Evolutionary conservation across 192 early-diverging fungal species (phyloP).

Genomic region (Rhizophagus clarus): DNA sequence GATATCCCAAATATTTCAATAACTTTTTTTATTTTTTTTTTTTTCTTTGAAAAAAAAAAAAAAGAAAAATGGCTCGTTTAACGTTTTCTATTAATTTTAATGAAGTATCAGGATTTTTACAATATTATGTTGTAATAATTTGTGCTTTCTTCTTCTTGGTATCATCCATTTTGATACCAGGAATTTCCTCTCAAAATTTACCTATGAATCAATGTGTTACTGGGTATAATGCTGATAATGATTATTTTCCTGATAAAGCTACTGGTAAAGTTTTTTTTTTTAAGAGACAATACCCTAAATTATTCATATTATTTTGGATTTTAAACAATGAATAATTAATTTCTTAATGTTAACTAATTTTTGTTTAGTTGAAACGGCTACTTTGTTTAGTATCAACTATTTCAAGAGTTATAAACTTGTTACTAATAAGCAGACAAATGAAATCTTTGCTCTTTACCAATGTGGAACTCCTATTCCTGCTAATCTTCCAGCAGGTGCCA

Average conservation of each 20-base stretch:
- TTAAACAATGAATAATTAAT: background rate
- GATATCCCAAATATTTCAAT: background rate
- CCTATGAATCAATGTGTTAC: constrained; percentile 25
- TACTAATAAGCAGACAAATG: constrained; percentile 53
- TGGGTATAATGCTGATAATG: constrained; percentile 41
- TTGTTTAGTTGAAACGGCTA: constrained; percentile 48
- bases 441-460: constrained; percentile 68
- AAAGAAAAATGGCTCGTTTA: background rate
- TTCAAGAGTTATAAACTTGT: constrained; percentile 68
- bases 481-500: constrained; percentile 44
- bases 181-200: background rate
- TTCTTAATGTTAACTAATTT: background rate
- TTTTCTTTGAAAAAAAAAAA: no score
- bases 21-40: background rate
- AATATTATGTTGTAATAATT: background rate
- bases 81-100: background rate
- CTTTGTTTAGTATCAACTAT: constrained; percentile 63
- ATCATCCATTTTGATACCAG: background rate
- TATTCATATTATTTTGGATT: background rate
- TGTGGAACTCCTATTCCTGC: constrained; percentile 65
- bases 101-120: background rate
- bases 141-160: background rate
- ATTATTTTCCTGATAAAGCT: constrained; percentile 54
- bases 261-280: constrained; percentile 35
- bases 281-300: background rate